A percentile compares a stretch with the other conserved stretches of the same genome.
These are phyloP conservation scores for Colletotrichum sp. DNA, from an alignment of 2,329 filamentous ascomycete genomes.

Conservation along the genomic window DNA sequence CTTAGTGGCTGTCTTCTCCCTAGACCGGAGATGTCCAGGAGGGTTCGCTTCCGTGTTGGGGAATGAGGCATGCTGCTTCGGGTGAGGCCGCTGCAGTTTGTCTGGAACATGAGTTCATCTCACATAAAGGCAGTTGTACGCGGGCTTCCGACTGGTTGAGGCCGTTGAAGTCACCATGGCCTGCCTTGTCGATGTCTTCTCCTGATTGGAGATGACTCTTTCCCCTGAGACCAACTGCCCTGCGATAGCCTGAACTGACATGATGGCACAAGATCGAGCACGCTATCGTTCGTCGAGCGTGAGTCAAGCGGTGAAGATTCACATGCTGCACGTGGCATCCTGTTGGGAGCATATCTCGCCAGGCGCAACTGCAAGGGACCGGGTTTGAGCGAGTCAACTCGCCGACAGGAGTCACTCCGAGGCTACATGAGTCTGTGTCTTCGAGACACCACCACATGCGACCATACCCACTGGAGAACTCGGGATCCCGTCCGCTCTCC, in stretches of 20 bases:
- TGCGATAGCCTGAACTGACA: not conserved
- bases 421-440: not conserved
- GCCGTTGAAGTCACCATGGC: not conserved
- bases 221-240: not conserved
- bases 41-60: not conserved
- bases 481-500: conserved; percentile 16
- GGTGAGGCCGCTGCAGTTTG: not conserved
- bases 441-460: not conserved
- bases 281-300: not conserved
- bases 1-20: not conserved
- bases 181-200: not conserved
- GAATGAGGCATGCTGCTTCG: not conserved
- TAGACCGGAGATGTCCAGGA: not conserved
- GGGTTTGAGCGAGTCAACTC: not conserved
- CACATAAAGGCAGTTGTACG: not conserved
- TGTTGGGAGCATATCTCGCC: not conserved
- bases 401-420: not conserved
- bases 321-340: not conserved
- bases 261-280: not conserved
- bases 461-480: conserved; percentile 11
- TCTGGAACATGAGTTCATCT: not conserved
- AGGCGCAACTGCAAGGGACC: not conserved
- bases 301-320: not conserved
- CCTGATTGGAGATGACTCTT: not conserved
- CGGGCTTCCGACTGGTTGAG: not conserved